These are phyloP conservation scores for Bigelowiella natans DNA, from an alignment of 78 protist genomes.

Conservation along the genomic window DNA sequence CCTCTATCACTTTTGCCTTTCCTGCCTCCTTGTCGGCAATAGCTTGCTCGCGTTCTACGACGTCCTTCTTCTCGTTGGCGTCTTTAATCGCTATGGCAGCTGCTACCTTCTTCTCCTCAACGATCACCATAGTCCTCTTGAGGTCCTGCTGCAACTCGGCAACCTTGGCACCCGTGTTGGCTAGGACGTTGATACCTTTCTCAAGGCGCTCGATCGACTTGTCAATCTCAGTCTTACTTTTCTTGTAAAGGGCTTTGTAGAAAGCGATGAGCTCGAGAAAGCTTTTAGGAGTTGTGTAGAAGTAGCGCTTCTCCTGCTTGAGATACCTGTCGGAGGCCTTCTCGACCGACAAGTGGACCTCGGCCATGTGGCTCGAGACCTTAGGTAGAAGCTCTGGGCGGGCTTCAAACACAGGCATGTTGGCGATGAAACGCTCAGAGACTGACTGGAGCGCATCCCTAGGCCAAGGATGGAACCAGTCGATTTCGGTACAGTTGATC, in stretches of 20 bases:
- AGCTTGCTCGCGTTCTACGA: conserved; percentile 18
- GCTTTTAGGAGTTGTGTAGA: conserved; percentile 74
- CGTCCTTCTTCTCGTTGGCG: conserved; percentile 44
- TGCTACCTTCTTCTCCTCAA: background rate
- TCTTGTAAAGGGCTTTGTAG: conserved; percentile 41
- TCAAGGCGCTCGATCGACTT: conserved; percentile 19
- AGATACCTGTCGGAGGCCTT: background rate
- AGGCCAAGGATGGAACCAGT: conserved; percentile 48
- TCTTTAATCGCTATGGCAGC: conserved; percentile 32
- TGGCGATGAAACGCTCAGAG: conserved; percentile 40
- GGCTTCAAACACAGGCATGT: background rate
- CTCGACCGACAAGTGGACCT: conserved; percentile 45
- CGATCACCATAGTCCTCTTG: background rate
- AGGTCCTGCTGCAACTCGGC: conserved; percentile 15
- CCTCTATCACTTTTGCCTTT: conserved; percentile 39
- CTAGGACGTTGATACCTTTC: conserved; percentile 37
- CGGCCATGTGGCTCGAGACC: conserved; percentile 61
- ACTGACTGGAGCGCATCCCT: conserved; percentile 40
- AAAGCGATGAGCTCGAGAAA: conserved; percentile 67
- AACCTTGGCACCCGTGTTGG: background rate
- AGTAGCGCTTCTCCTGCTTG: conserved; percentile 25
- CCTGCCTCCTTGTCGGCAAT: conserved; percentile 44
- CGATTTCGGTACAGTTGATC: conserved; percentile 20
- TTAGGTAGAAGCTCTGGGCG: background rate
- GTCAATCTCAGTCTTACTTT: conserved; percentile 3